Conservation (phyloP, 1,284 basidiomycete genomes). For the Puccinia hordei region DNA sequence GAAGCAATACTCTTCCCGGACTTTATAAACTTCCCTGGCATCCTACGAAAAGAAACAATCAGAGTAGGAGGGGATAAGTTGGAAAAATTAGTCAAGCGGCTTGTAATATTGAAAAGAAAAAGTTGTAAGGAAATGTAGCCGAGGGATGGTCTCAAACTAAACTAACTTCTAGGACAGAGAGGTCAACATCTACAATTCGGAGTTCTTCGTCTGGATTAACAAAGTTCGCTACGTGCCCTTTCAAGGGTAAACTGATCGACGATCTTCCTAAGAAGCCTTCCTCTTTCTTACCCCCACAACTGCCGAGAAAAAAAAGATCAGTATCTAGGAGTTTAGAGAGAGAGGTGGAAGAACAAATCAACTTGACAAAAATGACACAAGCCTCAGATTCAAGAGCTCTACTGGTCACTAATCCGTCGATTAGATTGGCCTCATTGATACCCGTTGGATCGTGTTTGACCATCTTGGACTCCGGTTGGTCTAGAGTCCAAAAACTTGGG, state of each 20-base stretch:
- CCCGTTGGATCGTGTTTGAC: slow-evolving; percentile 22
- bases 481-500: slow-evolving; percentile 32
- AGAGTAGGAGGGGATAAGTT: neutral
- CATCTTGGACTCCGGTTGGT: slow-evolving; percentile 14
- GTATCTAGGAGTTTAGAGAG: neutral
- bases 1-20: slow-evolving; percentile 5
- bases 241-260: slow-evolving; percentile 27
- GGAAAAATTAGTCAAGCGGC: neutral
- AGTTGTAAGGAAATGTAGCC: neutral
- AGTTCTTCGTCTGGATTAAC: slow-evolving; percentile 16
- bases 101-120: no score
- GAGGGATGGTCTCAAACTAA: neutral
- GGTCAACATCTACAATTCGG: slow-evolving; percentile 16
- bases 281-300: slow-evolving; percentile 40
- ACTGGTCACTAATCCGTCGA: slow-evolving; percentile 19
- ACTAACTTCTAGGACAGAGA: slow-evolving; percentile 23
- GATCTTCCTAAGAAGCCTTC: slow-evolving; percentile 39
- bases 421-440: neutral
- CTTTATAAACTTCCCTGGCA: slow-evolving; percentile 27
- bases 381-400: slow-evolving; percentile 29
- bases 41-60: slow-evolving; percentile 19
- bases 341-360: neutral
- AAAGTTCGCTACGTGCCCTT: slow-evolving; percentile 17
- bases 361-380: slow-evolving; percentile 48
- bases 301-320: neutral